Evolutionary conservation across 768 basidiomycete species (phyloP).

Genomic region (Psilocybe azurescens): DNA sequence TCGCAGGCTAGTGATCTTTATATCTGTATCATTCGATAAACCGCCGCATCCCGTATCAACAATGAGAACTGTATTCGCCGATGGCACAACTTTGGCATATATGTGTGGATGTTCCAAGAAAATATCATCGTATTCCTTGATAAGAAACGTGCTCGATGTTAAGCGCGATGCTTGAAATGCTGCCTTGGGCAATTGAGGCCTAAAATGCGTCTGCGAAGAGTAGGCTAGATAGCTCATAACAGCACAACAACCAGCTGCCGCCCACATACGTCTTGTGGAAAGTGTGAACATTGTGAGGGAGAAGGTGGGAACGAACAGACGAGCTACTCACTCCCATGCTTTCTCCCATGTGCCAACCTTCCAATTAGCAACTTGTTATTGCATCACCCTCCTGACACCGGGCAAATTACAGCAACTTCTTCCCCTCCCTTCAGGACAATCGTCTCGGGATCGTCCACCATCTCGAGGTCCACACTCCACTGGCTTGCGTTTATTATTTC

Average conservation of each 20-base stretch:
- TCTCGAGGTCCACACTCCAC: conserved; percentile 85
- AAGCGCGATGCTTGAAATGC: conserved; percentile 37
- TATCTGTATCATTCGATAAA: conserved; percentile 41
- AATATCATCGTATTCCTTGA: conserved; percentile 56
- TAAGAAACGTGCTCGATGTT: conserved; percentile 40
- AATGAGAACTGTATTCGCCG: conserved; percentile 46
- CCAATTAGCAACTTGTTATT: background rate
- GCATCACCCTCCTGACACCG: conserved; percentile 76
- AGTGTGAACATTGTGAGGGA: conserved; percentile 9
- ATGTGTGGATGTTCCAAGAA: conserved; percentile 60
- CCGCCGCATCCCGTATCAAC: conserved; percentile 65
- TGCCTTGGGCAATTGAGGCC: conserved; percentile 10
- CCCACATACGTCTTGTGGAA: conserved; percentile 16
- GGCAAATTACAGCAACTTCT: conserved; percentile 81
- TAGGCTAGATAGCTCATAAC: conserved; percentile 20
- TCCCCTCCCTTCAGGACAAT: conserved; percentile 69
- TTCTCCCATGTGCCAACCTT: background rate
- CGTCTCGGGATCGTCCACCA: conserved; percentile 64
- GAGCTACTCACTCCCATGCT: conserved; percentile 4
- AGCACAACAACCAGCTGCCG: conserved; percentile 17
- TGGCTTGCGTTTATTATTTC: conserved; percentile 62
- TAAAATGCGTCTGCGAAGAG: conserved; percentile 15
- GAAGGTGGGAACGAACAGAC: conserved; percentile 2
- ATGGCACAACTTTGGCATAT: conserved; percentile 50
- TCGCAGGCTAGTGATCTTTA: conserved; percentile 42